Evolutionary conservation across 1,139 yeast genomes (phyloP).

Genomic region (Sporopachydermia cereana): DNA sequence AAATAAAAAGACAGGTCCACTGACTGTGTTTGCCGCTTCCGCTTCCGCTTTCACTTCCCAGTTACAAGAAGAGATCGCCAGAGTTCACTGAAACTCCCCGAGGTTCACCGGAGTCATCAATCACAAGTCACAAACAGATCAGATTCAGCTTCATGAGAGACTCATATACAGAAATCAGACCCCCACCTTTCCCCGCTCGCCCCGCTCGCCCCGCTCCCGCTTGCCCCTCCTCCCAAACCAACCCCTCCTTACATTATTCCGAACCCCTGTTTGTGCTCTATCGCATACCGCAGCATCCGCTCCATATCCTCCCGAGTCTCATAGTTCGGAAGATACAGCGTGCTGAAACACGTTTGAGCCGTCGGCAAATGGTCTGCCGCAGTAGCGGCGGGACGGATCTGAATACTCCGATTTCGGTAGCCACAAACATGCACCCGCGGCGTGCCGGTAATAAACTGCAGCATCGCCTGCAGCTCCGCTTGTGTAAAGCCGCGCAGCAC

Average conservation of each 20-base stretch:
- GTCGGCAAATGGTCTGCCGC: conserved; percentile 17
- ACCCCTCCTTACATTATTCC: conserved; percentile 14
- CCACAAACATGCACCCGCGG: conserved; percentile 18
- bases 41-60: no score
- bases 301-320: conserved; percentile 11
- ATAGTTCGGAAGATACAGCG: conserved; percentile 19
- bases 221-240: background rate
- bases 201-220: background rate
- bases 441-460: conserved; percentile 22
- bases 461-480: conserved; percentile 12
- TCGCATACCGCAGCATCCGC: conserved; percentile 15
- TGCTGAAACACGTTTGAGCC: conserved; percentile 19
- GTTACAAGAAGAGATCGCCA: no score
- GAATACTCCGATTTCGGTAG: conserved; percentile 12
- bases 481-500: conserved; percentile 14
- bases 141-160: no score
- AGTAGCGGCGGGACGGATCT: conserved; percentile 15
- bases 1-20: no score
- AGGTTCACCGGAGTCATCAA: no score
- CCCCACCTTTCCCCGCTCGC: no score
- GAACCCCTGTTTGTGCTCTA: conserved; percentile 20
- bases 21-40: no score
- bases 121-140: no score
- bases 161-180: no score
- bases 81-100: no score